Evolutionary conservation across 306 rosid species (phyloP), one percentile per base, ranked within the genome.

Genomic region (Erythrophleum fordii): DNA sequence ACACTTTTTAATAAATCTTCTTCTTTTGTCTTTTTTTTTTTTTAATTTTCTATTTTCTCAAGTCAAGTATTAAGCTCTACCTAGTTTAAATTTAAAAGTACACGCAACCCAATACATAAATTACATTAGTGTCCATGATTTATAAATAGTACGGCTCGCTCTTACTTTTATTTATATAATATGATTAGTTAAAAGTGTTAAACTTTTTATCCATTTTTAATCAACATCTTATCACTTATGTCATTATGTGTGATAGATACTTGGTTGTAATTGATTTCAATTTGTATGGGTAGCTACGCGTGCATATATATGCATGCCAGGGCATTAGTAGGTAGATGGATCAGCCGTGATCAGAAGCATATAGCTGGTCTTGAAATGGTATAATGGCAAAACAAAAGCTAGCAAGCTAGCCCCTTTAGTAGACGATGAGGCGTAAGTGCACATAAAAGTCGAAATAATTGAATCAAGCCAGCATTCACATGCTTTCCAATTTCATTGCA

Each of bases 401-500:
- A 11, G 17, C 8, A 5, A 52, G 6, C 29, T 22, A 22, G 62
- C 62, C 29, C 6, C 29, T 55, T 55, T 66, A 37, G 71, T 1
- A 64, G 48, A 9, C 25, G 11, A 1, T 22, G 11, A 23, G 45
- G 72, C 72, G 0, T 8, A 41, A n/a, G 49, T n/a, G 11, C 1
- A 3, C 12, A n/a, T 7, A 39, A 11, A 66, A 39, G 52, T 39
- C 11, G 2, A 39, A 67, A 35, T 65, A 18, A 17, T 8, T n/a
- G 8, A 39, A 39, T 3, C 34, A 58, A 23, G 65, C 39, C 77
- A 59, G 69, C 77, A 79, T 76, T 70, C 73, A 37, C 77, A 46
- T 76, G 77, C 62, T 37, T 69, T 70, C 55, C 74, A 25, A 20
- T 31, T 31, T 4, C 34, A 31, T 4, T 31, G 34, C 34, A 31